phyloP scores from a whole-genome alignment of 179 eudicot species.

The Camellia oleifera region DNA sequence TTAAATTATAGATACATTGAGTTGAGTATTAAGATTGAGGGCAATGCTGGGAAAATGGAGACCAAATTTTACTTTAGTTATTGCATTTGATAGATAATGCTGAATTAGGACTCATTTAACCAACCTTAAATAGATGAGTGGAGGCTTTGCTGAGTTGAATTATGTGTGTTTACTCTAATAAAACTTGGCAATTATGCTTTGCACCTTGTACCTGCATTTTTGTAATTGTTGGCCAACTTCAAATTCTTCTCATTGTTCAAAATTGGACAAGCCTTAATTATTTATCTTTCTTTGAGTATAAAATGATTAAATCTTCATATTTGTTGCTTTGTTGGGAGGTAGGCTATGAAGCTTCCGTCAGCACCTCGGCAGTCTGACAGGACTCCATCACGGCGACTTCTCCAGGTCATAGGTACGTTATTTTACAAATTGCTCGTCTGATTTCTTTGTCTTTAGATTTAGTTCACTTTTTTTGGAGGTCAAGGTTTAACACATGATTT shows the following conservation, averaged over 20 bases:
- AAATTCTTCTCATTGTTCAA: not conserved
- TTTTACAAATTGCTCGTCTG: not conserved
- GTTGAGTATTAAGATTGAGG: not conserved
- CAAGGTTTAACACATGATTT: not conserved
- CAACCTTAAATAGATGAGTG: not conserved
- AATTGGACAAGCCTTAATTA: not conserved
- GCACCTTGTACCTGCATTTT: not conserved
- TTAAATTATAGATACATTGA: not conserved
- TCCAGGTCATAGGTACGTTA: constrained; percentile 81
- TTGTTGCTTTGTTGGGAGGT: constrained; percentile 25
- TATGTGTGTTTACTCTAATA: not conserved
- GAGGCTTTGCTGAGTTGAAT: not conserved
- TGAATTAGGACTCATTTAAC: not conserved
- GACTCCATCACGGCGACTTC: constrained; percentile 61
- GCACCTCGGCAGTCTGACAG: constrained; percentile 68
- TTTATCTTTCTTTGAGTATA: not conserved
- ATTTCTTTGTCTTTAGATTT: not conserved
- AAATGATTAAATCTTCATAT: not conserved
- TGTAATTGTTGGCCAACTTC: not conserved
- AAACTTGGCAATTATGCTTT: not conserved
- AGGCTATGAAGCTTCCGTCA: constrained; percentile 67
- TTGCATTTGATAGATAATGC: not conserved
- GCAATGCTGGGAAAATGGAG: not conserved
- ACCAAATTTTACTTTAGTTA: not conserved
- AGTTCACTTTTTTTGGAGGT: not conserved